Evolutionary conservation across 805 yeast genomes (phyloP), one percentile per base, ranked within the genome.

Genomic region (Myxozyma nipponensis): DNA sequence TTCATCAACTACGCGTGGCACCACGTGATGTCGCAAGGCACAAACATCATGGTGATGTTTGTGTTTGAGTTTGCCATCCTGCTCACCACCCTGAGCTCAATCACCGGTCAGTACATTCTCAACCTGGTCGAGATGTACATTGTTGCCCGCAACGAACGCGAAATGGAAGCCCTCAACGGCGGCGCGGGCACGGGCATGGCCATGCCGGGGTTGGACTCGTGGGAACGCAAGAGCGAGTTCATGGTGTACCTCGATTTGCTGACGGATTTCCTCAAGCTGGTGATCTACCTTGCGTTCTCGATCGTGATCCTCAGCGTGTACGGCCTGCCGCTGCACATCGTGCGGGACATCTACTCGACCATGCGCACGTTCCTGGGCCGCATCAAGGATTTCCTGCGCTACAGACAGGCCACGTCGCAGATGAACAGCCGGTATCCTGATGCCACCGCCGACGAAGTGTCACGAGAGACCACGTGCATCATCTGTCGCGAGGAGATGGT

Each of bases 401-500:
- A 63, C 48, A 47, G 63, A 2, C 58, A 58, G 18, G 72, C 73
- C 17, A 69, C 84, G 9, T 77, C 77, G 43, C 78, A 81, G 59
- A 70, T 93, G 62, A 88, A 85, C 55, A 71, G 74, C 24, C 79
- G 76, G 55, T 72, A 93, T 45, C 69, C 71, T 5, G 76, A 79
- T 52, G 95, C 96, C 2, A 71, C 82, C 0, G 72, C 66, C 10
- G 77, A 70, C 25, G 90, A 86, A 40, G 71, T 86, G 50, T 77
- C 70, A 4, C 74, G 80, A 18, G 54, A 57, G 32, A 34, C 49
- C 2, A 57, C 54, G 5, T 85, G 98, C 69, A 88, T 88, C 54
- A 84, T 91, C 37, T 91, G 98, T 69, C 81, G 95, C 60, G 98
- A 93, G 59, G 95, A 87, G 54, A 84, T 91, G 91, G 66, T 73